phyloP scores from a whole-genome alignment of 2,329 filamentous ascomycete species.

The Knufia fluminis region DNA sequence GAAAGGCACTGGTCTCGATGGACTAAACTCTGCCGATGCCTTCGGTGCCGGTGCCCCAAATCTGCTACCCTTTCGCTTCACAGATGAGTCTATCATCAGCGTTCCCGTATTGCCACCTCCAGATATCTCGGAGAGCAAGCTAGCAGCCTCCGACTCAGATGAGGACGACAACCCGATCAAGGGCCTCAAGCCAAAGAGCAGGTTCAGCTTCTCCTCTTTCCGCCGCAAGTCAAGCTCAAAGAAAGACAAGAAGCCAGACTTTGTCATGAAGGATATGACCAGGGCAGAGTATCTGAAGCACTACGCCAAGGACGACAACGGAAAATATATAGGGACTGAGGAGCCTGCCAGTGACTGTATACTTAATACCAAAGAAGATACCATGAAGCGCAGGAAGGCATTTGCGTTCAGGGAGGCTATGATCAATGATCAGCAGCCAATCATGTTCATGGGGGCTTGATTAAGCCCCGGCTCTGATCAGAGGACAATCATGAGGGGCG shows the following conservation, averaged over 20 bases:
- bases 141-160: background rate
- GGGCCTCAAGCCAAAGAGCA: background rate
- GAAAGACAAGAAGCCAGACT: conserved; percentile 6
- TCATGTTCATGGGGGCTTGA: no score
- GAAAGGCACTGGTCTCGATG: background rate
- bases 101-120: conserved; percentile 15
- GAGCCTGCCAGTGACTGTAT: conserved; percentile 20
- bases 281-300: conserved; percentile 17
- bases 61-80: conserved; percentile 12
- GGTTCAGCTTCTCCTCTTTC: conserved; percentile 10
- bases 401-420: conserved; percentile 3
- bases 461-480: no score
- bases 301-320: conserved; percentile 20
- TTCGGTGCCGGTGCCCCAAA: conserved; percentile 10
- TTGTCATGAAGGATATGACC: conserved; percentile 16
- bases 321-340: conserved; percentile 16
- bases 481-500: no score
- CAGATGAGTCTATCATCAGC: conserved; percentile 14
- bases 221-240: conserved; percentile 7
- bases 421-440: no score
- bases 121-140: background rate
- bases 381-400: conserved; percentile 5
- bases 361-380: conserved; percentile 13
- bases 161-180: conserved; percentile 1
- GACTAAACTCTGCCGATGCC: conserved; percentile 4